A percentile compares a stretch with the other conserved stretches of the same genome.
These are phyloP conservation scores for Cyberlindnera misumaiensis DNA, from an alignment of 805 yeast species.

Conservation along the genomic window DNA sequence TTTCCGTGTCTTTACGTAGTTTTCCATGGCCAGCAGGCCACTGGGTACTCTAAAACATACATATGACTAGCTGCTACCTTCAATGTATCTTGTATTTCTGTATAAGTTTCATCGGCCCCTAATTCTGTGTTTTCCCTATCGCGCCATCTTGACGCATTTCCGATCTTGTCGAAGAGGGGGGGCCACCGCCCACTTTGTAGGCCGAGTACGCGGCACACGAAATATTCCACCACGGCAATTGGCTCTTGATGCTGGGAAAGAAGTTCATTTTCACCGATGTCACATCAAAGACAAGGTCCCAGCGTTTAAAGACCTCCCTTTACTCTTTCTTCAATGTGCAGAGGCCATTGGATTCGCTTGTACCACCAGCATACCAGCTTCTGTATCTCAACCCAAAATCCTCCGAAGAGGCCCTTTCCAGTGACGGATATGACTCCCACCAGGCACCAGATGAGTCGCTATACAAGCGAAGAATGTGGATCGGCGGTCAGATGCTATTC, in stretches of 20 bases:
- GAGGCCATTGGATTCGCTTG: slow-evolving; percentile 7
- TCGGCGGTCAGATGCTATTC: slow-evolving; percentile 54
- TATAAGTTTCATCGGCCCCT: too few species aligned
- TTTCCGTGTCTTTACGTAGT: too few species aligned
- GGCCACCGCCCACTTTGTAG: too few species aligned
- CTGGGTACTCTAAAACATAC: too few species aligned
- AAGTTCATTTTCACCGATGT: slow-evolving; percentile 18
- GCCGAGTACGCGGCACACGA: too few species aligned
- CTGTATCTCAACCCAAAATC: slow-evolving; percentile 59
- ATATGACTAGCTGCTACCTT: too few species aligned
- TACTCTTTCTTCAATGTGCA: slow-evolving; percentile 22
- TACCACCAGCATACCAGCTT: slow-evolving; percentile 57
- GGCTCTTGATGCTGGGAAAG: slow-evolving; percentile 5
- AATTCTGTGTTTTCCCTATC: too few species aligned
- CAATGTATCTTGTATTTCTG: too few species aligned
- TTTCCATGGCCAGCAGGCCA: too few species aligned
- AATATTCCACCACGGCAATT: too few species aligned
- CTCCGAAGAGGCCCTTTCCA: slow-evolving; percentile 39
- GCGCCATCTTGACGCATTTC: too few species aligned
- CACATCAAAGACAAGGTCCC: slow-evolving; percentile 16
- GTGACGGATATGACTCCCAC: slow-evolving; percentile 77
- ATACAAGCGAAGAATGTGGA: slow-evolving; percentile 72
- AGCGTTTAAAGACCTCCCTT: slow-evolving; percentile 17
- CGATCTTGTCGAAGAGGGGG: too few species aligned
- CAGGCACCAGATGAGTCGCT: slow-evolving; percentile 30